A percentile compares a stretch with the other conserved stretches of the same genome.
phyloP scores from a whole-genome alignment of 2,329 filamentous ascomycete genomes.

The Coniochaeta sp. region DNA sequence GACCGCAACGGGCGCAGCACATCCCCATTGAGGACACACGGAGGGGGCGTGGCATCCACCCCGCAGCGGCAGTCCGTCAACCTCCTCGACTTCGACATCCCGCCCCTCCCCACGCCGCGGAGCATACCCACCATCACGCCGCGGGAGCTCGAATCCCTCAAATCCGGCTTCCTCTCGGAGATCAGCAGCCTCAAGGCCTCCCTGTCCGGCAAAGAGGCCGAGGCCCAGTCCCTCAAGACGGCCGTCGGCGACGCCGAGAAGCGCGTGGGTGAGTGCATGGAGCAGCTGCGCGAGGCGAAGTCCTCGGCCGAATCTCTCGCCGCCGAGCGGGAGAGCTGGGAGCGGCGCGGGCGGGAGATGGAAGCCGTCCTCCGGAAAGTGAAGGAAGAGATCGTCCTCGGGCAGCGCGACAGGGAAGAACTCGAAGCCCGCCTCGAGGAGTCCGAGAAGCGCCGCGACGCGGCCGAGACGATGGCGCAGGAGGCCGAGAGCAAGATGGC shows the following conservation, averaged over 20 bases:
- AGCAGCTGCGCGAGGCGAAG: conserved; percentile 74
- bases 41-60: conserved; percentile 25
- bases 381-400: conserved; percentile 71
- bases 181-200: conserved; percentile 92
- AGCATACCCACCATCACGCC: conserved; percentile 88
- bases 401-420: conserved; percentile 75
- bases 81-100: conserved; percentile 84
- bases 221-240: conserved; percentile 78
- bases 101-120: conserved; percentile 85
- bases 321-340: conserved; percentile 75
- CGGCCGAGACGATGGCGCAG: conserved; percentile 67
- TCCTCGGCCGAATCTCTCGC: conserved; percentile 63
- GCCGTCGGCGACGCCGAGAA: conserved; percentile 88
- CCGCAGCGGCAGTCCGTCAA: conserved; percentile 50
- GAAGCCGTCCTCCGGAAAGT: conserved; percentile 73
- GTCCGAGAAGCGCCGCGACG: conserved; percentile 65
- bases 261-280: conserved; percentile 78
- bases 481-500: conserved; percentile 72
- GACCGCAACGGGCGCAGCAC: conserved; percentile 14
- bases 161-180: conserved; percentile 84
- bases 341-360: conserved; percentile 78
- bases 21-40: conserved; percentile 31
- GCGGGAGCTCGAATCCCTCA: conserved; percentile 85
- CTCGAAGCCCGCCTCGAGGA: conserved; percentile 71
- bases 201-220: conserved; percentile 86